phyloP scores from a whole-genome alignment of 2,329 filamentous ascomycete genomes.

The Fusarium bulbicola region DNA sequence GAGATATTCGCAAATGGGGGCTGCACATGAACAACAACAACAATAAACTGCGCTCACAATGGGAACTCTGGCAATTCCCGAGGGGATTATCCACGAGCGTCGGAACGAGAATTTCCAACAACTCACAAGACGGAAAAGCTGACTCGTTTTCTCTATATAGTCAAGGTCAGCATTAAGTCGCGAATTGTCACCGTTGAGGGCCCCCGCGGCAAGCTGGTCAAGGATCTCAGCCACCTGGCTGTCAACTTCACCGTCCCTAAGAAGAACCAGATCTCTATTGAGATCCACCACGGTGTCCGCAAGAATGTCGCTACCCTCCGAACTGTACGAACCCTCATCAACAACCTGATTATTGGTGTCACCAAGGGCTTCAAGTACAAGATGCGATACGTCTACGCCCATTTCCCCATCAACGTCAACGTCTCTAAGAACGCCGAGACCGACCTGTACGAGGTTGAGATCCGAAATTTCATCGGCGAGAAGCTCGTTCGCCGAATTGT shows the following conservation, averaged over 20 bases:
- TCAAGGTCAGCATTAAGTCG: constrained; percentile 98
- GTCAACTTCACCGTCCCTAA: constrained; percentile 93
- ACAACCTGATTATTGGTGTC: constrained; percentile 98
- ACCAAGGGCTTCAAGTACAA: constrained; percentile 99
- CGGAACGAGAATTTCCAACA: neutral
- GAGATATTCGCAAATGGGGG: constrained; percentile 25
- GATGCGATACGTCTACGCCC: constrained; percentile 99
- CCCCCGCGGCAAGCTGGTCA: constrained; percentile 94
- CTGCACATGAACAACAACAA: constrained; percentile 22
- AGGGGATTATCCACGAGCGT: constrained; percentile 5
- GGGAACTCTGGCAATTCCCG: neutral
- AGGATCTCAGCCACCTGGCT: constrained; percentile 95
- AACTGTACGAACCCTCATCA: constrained; percentile 97
- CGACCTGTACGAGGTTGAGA: constrained; percentile 90
- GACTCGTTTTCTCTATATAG: constrained; percentile 65
- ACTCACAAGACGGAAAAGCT: constrained; percentile 37
- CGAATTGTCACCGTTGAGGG: constrained; percentile 96
- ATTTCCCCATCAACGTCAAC: constrained; percentile 99
- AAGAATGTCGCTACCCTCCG: constrained; percentile 98
- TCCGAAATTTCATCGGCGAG: constrained; percentile 99
- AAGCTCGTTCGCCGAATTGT: constrained; percentile 95
- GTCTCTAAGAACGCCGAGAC: constrained; percentile 95
- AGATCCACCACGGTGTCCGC: constrained; percentile 97
- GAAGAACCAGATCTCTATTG: constrained; percentile 90
- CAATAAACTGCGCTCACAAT: constrained; percentile 16